Evolutionary conservation across 495 filamentous ascomycete genomes (phyloP).

Genomic region (Penicillium pulvis): DNA sequence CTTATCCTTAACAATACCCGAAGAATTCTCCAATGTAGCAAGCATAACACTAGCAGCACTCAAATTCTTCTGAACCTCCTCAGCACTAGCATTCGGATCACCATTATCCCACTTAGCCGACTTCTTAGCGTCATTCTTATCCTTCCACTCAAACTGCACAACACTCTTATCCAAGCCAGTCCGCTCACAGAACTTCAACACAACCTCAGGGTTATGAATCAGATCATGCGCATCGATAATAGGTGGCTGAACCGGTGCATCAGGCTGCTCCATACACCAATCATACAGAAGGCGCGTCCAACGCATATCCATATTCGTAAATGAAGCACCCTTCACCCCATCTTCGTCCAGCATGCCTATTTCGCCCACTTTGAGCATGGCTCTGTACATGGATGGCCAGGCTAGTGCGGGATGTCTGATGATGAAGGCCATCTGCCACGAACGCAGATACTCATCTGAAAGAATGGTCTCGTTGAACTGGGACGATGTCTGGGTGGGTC

Average conservation of each 20-base stretch:
- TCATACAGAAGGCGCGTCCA: constrained; percentile 39
- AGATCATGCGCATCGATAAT: constrained; percentile 51
- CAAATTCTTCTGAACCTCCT: background rate
- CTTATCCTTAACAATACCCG: constrained; percentile 42
- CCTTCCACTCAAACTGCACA: constrained; percentile 43
- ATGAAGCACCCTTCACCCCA: constrained; percentile 12
- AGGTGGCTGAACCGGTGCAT: constrained; percentile 27
- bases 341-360: constrained; percentile 17
- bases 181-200: constrained; percentile 33
- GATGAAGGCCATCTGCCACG: constrained; percentile 41
- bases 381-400: constrained; percentile 39
- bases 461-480: constrained; percentile 38
- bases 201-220: constrained; percentile 33
- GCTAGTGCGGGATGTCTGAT: constrained; percentile 47
- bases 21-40: constrained; percentile 33
- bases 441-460: constrained; percentile 39
- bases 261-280: constrained; percentile 29
- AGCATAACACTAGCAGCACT: constrained; percentile 26
- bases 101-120: constrained; percentile 8
- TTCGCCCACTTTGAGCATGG: constrained; percentile 23
- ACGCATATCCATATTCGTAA: constrained; percentile 30
- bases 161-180: constrained; percentile 36
- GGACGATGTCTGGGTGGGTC: constrained; percentile 24
- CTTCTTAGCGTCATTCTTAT: constrained; percentile 3
- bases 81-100: background rate